Evolutionary conservation across 805 yeast species (phyloP).

Genomic region (Candida caryicola): DNA sequence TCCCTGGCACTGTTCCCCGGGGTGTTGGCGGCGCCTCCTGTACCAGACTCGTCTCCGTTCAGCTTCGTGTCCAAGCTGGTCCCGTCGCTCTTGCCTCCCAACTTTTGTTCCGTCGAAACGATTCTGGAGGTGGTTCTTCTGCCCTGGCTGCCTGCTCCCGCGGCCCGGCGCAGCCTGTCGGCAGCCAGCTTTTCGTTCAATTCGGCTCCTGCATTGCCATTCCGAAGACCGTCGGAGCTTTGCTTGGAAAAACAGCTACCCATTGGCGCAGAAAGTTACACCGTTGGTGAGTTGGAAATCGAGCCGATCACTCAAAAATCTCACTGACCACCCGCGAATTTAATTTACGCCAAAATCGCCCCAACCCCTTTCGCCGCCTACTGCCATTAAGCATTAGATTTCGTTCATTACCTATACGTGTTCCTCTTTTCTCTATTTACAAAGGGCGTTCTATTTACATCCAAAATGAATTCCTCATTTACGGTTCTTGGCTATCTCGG

Average conservation of each 20-base stretch:
- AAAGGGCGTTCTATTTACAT: not conserved
- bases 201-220: too few species aligned
- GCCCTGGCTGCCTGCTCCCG: too few species aligned
- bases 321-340: too few species aligned
- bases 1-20: constrained; percentile 15
- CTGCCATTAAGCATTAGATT: too few species aligned
- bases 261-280: too few species aligned
- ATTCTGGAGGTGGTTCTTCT: constrained; percentile 5
- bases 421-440: not conserved
- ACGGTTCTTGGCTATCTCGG: constrained; percentile 13
- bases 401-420: not conserved
- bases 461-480: not conserved
- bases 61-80: not conserved
- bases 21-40: constrained; percentile 1
- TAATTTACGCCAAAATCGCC: too few species aligned
- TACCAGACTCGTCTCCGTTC: not conserved
- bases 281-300: too few species aligned
- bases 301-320: too few species aligned
- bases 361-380: too few species aligned
- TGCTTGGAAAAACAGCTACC: constrained; percentile 28
- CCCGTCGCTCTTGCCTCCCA: constrained; percentile 5
- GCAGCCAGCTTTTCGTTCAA: too few species aligned
- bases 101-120: constrained; percentile 3
- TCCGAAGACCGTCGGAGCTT: too few species aligned
- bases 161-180: too few species aligned